These are phyloP conservation scores for Mycosarcoma mackinlayi DNA, from an alignment of 1,284 basidiomycete genomes.

Conservation along the genomic window DNA sequence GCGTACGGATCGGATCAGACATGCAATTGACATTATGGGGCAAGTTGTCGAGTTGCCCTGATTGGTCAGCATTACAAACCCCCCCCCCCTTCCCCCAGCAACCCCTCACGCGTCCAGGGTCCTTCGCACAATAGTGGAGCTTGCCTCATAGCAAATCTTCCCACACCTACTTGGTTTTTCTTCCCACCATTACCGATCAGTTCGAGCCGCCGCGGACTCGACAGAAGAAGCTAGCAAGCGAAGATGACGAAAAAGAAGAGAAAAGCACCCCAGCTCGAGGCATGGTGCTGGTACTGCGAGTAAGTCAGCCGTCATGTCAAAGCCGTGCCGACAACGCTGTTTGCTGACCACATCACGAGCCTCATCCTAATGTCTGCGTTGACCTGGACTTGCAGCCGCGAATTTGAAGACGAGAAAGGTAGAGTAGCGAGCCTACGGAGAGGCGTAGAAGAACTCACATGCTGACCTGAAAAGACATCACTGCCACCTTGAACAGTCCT, in stretches of 20 bases:
- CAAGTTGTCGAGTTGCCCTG: too few species aligned
- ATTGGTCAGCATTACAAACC: too few species aligned
- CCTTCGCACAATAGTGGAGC: constrained; percentile 20
- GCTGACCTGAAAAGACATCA: background rate
- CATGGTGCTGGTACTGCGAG: constrained; percentile 99
- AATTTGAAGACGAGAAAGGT: constrained; percentile 68
- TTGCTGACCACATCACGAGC: background rate
- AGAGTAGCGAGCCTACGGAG: too few species aligned
- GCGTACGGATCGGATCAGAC: too few species aligned
- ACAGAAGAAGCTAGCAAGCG: background rate
- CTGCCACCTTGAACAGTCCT: constrained; percentile 75
- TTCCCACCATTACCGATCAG: constrained; percentile 10
- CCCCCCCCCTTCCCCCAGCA: too few species aligned
- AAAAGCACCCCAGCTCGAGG: constrained; percentile 63
- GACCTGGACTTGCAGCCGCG: constrained; percentile 49
- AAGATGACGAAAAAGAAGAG: constrained; percentile 68
- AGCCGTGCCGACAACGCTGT: background rate
- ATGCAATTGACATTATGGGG: too few species aligned
- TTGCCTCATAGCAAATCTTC: background rate
- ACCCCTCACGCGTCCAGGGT: constrained; percentile 7
- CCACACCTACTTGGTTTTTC: background rate
- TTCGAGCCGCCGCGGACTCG: background rate
- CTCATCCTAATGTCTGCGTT: background rate
- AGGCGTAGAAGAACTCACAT: too few species aligned
- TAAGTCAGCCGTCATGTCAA: constrained; percentile 71